Evolutionary conservation across 2,329 filamentous ascomycete species (phyloP).

Genomic region (Ceratocystis colombiana): DNA sequence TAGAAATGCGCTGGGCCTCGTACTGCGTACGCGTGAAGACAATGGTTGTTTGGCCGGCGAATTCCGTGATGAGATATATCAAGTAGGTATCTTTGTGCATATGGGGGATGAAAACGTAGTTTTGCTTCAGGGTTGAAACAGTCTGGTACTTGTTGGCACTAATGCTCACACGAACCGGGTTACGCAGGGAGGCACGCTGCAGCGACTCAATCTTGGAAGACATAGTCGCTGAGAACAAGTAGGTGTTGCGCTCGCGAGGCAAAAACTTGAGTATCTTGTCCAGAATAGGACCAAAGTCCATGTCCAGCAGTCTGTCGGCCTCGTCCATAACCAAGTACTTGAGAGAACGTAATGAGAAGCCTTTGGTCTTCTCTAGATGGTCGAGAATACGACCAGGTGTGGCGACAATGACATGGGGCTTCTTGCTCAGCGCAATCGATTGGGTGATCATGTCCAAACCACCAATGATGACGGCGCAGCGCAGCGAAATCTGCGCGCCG

Average conservation of each 20-base stretch:
- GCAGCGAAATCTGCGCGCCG: constrained; percentile 76
- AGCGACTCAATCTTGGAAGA: constrained; percentile 86
- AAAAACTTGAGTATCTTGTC: constrained; percentile 90
- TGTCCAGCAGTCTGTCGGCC: constrained; percentile 80
- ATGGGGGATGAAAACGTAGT: constrained; percentile 76
- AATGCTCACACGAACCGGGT: constrained; percentile 74
- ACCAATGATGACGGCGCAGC: constrained; percentile 77
- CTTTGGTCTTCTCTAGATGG: constrained; percentile 93
- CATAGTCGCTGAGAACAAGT: constrained; percentile 90
- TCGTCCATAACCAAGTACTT: constrained; percentile 94
- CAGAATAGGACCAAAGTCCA: constrained; percentile 85
- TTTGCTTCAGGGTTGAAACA: constrained; percentile 76
- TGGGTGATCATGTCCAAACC: constrained; percentile 95
- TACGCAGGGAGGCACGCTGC: constrained; percentile 76
- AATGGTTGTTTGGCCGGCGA: constrained; percentile 74
- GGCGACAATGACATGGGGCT: constrained; percentile 86
- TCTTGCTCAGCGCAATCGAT: constrained; percentile 83
- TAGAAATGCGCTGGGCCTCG: constrained; percentile 76
- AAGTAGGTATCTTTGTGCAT: constrained; percentile 84
- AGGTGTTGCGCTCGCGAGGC: constrained; percentile 67
- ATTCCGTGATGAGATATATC: constrained; percentile 76
- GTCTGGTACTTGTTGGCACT: constrained; percentile 80
- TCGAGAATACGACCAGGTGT: constrained; percentile 84
- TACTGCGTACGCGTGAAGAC: constrained; percentile 88
- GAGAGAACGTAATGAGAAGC: constrained; percentile 71